Conservation (phyloP, 2,329 filamentous ascomycete genomes). For the Verticillium nonalfalfae region DNA sequence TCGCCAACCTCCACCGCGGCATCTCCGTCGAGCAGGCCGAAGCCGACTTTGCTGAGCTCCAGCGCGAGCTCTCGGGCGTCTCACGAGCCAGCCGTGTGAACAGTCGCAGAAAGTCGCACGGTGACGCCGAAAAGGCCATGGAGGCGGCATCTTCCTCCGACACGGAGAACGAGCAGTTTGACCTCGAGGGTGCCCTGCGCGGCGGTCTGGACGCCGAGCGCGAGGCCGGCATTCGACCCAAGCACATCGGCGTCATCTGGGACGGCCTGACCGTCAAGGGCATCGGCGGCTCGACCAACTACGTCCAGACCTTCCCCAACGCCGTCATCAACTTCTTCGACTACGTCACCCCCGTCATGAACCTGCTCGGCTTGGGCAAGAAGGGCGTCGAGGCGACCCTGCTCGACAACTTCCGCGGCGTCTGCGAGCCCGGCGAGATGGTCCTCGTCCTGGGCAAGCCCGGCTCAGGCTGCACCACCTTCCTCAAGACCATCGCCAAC, state of each 20-base stretch:
- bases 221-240: slow-evolving; percentile 72
- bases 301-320: slow-evolving; percentile 68
- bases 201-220: slow-evolving; percentile 66
- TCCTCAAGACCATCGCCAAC: slow-evolving; percentile 62
- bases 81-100: slow-evolving; percentile 42
- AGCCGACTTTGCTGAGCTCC: slow-evolving; percentile 64
- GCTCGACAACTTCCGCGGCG: slow-evolving; percentile 63
- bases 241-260: slow-evolving; percentile 77
- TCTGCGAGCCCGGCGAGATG: slow-evolving; percentile 81
- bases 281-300: slow-evolving; percentile 67
- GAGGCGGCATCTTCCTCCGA: slow-evolving; percentile 30
- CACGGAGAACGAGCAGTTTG: slow-evolving; percentile 55
- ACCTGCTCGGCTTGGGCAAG: slow-evolving; percentile 56
- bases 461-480: slow-evolving; percentile 65
- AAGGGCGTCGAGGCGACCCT: slow-evolving; percentile 69
- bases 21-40: slow-evolving; percentile 63
- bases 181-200: slow-evolving; percentile 68
- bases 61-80: slow-evolving; percentile 51
- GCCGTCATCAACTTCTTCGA: slow-evolving; percentile 74
- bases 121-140: slow-evolving; percentile 54
- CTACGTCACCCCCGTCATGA: slow-evolving; percentile 57
- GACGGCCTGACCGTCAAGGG: slow-evolving; percentile 71
- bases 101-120: slow-evolving; percentile 20
- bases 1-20: slow-evolving; percentile 33
- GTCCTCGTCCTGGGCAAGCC: slow-evolving; percentile 74